phyloP scores from a whole-genome alignment of 768 basidiomycete species.

The Kwoniella bestiolae region DNA sequence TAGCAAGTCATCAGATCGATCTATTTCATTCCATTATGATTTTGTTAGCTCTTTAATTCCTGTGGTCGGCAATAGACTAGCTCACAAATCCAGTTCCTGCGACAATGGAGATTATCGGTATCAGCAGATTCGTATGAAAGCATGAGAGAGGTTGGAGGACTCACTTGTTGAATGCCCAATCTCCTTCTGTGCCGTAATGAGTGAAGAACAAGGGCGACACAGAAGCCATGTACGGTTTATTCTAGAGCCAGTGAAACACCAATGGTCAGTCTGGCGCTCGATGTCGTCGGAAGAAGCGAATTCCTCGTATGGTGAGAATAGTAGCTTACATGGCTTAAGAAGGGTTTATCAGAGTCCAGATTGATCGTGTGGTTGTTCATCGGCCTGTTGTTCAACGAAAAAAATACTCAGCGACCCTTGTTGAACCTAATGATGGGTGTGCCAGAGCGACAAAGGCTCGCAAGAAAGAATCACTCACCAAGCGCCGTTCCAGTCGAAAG shows the following conservation, averaged over 20 bases:
- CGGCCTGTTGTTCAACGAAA: constrained; percentile 29
- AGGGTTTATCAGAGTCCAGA: constrained; percentile 46
- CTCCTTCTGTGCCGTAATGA: constrained; percentile 55
- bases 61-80: neutral
- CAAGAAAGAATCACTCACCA: constrained; percentile 38
- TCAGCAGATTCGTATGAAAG: no score
- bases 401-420: no score
- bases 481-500: constrained; percentile 56
- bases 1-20: constrained; percentile 55
- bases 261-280: neutral
- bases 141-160: no score
- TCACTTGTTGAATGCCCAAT: constrained; percentile 57
- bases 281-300: no score
- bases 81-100: constrained; percentile 57
- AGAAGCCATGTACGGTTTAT: constrained; percentile 57
- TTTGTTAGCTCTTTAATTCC: no score
- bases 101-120: no score
- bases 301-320: no score
- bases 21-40: constrained; percentile 26
- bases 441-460: neutral
- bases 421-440: no score
- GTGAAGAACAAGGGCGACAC: constrained; percentile 57
- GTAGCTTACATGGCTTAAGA: constrained; percentile 45
- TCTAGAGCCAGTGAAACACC: constrained; percentile 22
- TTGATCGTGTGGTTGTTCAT: constrained; percentile 34